Conservation (phyloP, 2,329 filamentous ascomycete species). For the Blastomyces gilchristii region DNA sequence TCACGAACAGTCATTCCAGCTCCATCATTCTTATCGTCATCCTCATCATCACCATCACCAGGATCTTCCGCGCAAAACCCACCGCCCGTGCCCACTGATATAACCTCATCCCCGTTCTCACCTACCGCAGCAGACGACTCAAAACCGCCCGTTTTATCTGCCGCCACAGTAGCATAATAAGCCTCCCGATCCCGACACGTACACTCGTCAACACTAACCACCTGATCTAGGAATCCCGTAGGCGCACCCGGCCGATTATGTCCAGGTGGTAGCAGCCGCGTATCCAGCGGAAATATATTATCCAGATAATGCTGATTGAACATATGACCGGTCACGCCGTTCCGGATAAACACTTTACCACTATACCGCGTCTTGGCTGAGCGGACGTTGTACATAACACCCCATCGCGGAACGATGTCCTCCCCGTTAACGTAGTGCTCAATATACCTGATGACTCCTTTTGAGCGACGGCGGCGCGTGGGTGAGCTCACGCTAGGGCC, state of each 20-base stretch:
- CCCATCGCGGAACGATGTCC: slow-evolving; percentile 66
- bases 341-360: slow-evolving; percentile 40
- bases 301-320: slow-evolving; percentile 39
- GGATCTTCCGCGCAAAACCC: not conserved
- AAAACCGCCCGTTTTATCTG: not conserved
- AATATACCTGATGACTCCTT: slow-evolving; percentile 54
- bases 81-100: not conserved
- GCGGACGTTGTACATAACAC: slow-evolving; percentile 58
- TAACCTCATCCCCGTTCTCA: not conserved
- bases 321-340: slow-evolving; percentile 32
- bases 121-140: not conserved
- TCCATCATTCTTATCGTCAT: not conserved
- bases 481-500: not conserved
- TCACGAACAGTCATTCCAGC: slow-evolving; percentile 13
- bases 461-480: slow-evolving; percentile 2
- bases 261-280: not conserved
- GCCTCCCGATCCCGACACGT: not conserved
- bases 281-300: slow-evolving; percentile 31
- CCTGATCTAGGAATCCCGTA: slow-evolving; percentile 12
- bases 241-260: not conserved
- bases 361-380: slow-evolving; percentile 39
- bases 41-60: not conserved
- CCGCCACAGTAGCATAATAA: not conserved
- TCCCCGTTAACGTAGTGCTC: slow-evolving; percentile 69
- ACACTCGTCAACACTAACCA: slow-evolving; percentile 3